These are phyloP conservation scores for Kondoa subrosea DNA, from an alignment of 768 basidiomycete genomes.

Conservation along the genomic window DNA sequence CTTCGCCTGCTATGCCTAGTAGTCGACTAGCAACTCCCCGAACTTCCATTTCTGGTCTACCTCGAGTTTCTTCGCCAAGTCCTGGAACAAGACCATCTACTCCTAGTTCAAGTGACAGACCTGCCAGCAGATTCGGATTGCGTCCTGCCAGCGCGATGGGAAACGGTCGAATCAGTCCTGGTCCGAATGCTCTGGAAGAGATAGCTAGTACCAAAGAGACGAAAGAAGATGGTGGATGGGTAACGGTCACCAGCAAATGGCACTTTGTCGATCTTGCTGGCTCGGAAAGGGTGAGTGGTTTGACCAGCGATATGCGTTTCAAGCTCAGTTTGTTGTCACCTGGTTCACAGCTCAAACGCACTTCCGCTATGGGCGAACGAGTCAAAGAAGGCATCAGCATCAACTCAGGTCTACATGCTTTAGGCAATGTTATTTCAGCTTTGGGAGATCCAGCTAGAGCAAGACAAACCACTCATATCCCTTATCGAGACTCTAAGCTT, in stretches of 20 bases:
- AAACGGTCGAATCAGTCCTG: neutral
- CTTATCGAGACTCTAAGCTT: slow-evolving; percentile 96
- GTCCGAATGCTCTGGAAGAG: slow-evolving; percentile 11
- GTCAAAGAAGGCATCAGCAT: slow-evolving; percentile 92
- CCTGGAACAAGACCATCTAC: slow-evolving; percentile 17
- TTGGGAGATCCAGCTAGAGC: slow-evolving; percentile 81
- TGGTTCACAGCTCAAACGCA: slow-evolving; percentile 65
- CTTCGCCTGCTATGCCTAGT: slow-evolving; percentile 40
- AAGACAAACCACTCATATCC: slow-evolving; percentile 74
- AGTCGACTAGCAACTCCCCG: slow-evolving; percentile 6
- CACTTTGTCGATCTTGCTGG: slow-evolving; percentile 98
- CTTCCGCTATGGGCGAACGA: slow-evolving; percentile 84
- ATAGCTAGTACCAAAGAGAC: slow-evolving; percentile 30
- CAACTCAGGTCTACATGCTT: slow-evolving; percentile 84
- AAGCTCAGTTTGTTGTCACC: neutral
- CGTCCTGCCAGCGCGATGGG: slow-evolving; percentile 21
- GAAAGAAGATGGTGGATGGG: slow-evolving; percentile 56
- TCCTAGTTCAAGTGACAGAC: slow-evolving; percentile 15
- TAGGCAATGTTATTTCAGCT: slow-evolving; percentile 96
- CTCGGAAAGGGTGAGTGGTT: slow-evolving; percentile 61
- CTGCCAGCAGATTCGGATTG: slow-evolving; percentile 17
- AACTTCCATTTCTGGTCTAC: neutral
- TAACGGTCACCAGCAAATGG: slow-evolving; percentile 82
- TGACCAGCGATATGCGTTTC: slow-evolving; percentile 4
- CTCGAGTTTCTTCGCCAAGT: slow-evolving; percentile 3